phyloP scores from a whole-genome alignment of 2,329 filamentous ascomycete species.

The Lasiodiplodia hormozganensis region DNA sequence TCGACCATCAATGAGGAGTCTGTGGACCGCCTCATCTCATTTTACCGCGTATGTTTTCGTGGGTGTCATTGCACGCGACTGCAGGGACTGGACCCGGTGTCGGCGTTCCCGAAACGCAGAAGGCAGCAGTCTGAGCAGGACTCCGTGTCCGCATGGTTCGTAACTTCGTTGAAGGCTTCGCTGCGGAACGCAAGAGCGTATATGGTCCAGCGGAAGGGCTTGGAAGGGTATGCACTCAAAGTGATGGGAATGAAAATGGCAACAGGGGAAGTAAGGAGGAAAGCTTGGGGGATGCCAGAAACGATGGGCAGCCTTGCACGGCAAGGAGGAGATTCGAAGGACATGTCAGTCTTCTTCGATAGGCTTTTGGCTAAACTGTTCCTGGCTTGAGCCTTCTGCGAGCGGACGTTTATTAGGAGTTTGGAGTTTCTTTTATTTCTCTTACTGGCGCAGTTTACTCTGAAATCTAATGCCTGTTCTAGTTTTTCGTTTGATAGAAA shows the following conservation, averaged over 20 bases:
- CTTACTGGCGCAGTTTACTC: not conserved
- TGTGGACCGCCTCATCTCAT: slow-evolving; percentile 39
- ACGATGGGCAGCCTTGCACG: not conserved
- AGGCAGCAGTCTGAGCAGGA: not conserved
- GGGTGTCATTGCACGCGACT: slow-evolving; percentile 38
- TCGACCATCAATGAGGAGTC: slow-evolving; percentile 36
- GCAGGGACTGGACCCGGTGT: not conserved
- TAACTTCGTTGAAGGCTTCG: slow-evolving; percentile 40
- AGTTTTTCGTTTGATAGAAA: not conserved
- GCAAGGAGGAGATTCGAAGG: slow-evolving; percentile 18
- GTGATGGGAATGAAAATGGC: slow-evolving; percentile 33
- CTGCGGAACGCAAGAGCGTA: slow-evolving; percentile 31
- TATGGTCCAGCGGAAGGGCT: slow-evolving; percentile 36
- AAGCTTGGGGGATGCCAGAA: no score
- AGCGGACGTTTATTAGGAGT: not conserved
- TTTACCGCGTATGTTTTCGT: slow-evolving; percentile 45
- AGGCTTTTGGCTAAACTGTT: slow-evolving; percentile 44
- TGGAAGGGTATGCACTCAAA: slow-evolving; percentile 31
- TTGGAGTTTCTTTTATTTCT: not conserved
- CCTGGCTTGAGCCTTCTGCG: slow-evolving; percentile 25
- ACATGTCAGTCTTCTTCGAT: slow-evolving; percentile 49
- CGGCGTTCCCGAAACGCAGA: not conserved
- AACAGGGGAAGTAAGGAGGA: slow-evolving; percentile 18
- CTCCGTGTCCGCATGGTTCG: slow-evolving; percentile 33
- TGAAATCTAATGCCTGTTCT: not conserved